Conservation (phyloP, 192 early-diverging fungal genomes). For the Podila minutissima region DNA sequence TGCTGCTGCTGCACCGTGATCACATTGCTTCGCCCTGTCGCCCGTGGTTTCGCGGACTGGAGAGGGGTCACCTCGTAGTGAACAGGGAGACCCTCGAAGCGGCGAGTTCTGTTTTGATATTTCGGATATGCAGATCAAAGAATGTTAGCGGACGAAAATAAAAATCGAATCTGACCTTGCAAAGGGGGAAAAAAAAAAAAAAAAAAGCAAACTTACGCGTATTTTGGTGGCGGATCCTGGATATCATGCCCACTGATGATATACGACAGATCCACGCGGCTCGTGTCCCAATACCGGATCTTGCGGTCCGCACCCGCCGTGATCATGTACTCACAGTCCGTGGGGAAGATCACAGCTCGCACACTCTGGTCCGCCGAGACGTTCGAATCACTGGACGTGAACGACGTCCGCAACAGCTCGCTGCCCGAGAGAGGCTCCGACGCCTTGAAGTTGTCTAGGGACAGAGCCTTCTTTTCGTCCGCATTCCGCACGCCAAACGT, state of each 20-base stretch:
- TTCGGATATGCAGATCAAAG: neutral
- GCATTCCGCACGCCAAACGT: slow-evolving; percentile 71
- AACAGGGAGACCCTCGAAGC: slow-evolving; percentile 63
- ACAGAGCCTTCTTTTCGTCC: slow-evolving; percentile 57
- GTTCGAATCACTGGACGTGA: slow-evolving; percentile 63
- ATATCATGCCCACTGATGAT: slow-evolving; percentile 73
- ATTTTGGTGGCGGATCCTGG: slow-evolving; percentile 65
- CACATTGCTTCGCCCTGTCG: slow-evolving; percentile 50
- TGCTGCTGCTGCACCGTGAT: slow-evolving; percentile 62
- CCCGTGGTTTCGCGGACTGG: slow-evolving; percentile 39
- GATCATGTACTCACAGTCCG: slow-evolving; percentile 72
- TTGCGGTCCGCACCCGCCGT: slow-evolving; percentile 87
- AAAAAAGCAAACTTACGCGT: slow-evolving; percentile 59
- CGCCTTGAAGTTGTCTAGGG: slow-evolving; percentile 60
- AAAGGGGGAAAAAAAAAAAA: neutral
- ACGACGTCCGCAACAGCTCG: slow-evolving; percentile 65
- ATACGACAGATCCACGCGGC: slow-evolving; percentile 74
- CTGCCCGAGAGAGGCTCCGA: slow-evolving; percentile 57
- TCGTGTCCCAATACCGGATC: slow-evolving; percentile 85
- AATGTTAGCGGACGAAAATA: neutral
- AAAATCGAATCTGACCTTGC: neutral
- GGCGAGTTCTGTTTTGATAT: slow-evolving; percentile 56
- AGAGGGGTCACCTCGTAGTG: slow-evolving; percentile 64
- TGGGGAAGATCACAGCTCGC: slow-evolving; percentile 65
- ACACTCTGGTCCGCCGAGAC: slow-evolving; percentile 67